Evolutionary conservation across 2,329 filamentous ascomycete species (phyloP), one percentile per base, ranked within the genome.

Genomic region (Claviceps digitariae): DNA sequence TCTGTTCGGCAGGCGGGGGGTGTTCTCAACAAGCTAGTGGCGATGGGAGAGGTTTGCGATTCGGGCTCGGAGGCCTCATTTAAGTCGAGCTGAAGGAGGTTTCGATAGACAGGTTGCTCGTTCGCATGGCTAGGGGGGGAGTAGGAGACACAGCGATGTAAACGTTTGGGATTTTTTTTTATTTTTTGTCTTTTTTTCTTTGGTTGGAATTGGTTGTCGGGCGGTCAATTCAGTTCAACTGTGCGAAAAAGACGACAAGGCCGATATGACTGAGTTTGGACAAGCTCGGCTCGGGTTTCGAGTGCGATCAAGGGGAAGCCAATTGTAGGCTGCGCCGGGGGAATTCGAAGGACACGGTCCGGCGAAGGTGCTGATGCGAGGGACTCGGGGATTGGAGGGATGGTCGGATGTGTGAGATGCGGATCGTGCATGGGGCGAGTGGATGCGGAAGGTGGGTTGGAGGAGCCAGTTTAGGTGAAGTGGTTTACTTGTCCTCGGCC

Each of bases 101-200:
- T 45, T 55, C 44, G 52, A 47, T 41, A 56, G 54, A 56, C 46
- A 48, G 53, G 52, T 48, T 54, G 56, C 54, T 56, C 46, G 54
- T 58, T 58, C 34, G 58, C 60, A 62, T 62, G 58, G 59, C 59
- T 52, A 29, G 29, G 48, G 51, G 29, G 36, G 48, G 51, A 21
- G n/a, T n/a, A n/a, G n/a, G n/a, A n/a, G 27, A 12, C 13, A 45
- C 20, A 7, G 41, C 44, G 34, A 48, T 31, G 34, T 41, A 44
- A 31, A n/a, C 51, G 51, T 25, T 25, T 31, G 44, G 25, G 12
- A n/a, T 36, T 13, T 13, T 25, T 10, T n/a, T 40, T 10, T 38
- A 17, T 38, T 38, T 38, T 8, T 17, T 6, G 1, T 9, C 4
- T 17, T n/a, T 7, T 29, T 29, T 29, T 4, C 8, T 29, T 29